These are phyloP conservation scores for Hemileccinum impolitum DNA, from an alignment of 768 basidiomycete species.

Conservation along the genomic window DNA sequence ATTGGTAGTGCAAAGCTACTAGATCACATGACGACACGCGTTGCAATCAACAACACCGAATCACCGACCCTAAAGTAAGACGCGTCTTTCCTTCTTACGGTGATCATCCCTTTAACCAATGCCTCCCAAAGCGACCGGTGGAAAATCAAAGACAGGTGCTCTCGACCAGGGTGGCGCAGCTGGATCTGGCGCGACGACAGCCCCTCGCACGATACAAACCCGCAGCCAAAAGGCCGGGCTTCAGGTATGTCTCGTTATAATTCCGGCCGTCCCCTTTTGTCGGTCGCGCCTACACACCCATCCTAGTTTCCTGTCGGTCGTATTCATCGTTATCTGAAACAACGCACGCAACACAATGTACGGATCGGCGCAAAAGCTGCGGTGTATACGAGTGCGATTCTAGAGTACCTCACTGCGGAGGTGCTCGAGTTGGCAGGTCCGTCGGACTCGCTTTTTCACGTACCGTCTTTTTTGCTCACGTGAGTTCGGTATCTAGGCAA, in stretches of 20 bases:
- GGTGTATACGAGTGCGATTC: constrained; percentile 92
- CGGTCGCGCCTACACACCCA: not conserved
- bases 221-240: constrained; percentile 84
- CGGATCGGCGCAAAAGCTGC: constrained; percentile 98
- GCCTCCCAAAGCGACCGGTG: constrained; percentile 56
- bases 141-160: constrained; percentile 56
- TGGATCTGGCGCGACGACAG: constrained; percentile 31
- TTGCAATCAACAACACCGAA: constrained; percentile 30
- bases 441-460: constrained; percentile 27
- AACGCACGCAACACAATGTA: constrained; percentile 88
- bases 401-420: constrained; percentile 95
- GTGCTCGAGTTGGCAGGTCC: constrained; percentile 92
- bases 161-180: constrained; percentile 16
- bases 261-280: not conserved
- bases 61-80: constrained; percentile 34
- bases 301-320: constrained; percentile 90
- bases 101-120: constrained; percentile 30
- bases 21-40: constrained; percentile 30
- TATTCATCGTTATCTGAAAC: constrained; percentile 95
- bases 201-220: constrained; percentile 50
- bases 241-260: constrained; percentile 50
- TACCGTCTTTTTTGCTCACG: not conserved
- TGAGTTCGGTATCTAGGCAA: constrained; percentile 55
- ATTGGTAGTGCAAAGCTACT: no score
- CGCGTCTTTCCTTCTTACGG: constrained; percentile 30